Percentiles rank a stretch among this genome's conserved stretches.
phyloP scores from a whole-genome alignment of 129 eudicot genomes.

The Saussurea involucrata region DNA sequence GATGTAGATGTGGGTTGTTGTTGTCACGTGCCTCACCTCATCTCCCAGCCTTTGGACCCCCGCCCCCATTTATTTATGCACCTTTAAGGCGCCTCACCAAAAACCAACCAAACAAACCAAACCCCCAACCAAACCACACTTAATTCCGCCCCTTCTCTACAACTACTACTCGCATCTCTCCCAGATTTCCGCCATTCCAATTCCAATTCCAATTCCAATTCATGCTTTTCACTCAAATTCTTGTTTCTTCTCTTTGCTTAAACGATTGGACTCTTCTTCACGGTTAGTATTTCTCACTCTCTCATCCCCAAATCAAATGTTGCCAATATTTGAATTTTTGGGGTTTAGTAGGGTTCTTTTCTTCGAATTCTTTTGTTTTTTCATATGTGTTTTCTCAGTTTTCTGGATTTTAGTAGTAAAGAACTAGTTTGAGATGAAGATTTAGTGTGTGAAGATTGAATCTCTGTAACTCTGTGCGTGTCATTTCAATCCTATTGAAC shows the following conservation, averaged over 20 bases:
- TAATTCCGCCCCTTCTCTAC: slow-evolving; percentile 17
- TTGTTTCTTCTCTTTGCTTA: neutral
- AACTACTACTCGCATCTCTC: slow-evolving; percentile 9
- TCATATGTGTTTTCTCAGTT: neutral
- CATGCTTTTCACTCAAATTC: slow-evolving; percentile 1
- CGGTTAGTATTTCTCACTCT: slow-evolving; percentile 17
- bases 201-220: neutral
- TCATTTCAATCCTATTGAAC: neutral
- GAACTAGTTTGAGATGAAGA: neutral
- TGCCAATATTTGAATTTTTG: slow-evolving; percentile 4
- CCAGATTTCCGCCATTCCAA: slow-evolving; percentile 21
- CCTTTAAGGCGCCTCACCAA: slow-evolving; percentile 30
- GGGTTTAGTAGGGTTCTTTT: neutral
- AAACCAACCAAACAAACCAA: slow-evolving; percentile 36
- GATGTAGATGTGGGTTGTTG: neutral
- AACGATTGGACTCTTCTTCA: slow-evolving; percentile 13
- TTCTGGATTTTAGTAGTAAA: neutral
- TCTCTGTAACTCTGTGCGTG: neutral
- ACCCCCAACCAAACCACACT: slow-evolving; percentile 37
- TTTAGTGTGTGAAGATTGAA: slow-evolving; percentile 17
- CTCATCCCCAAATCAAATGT: neutral
- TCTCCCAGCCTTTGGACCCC: neutral
- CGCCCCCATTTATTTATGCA: neutral
- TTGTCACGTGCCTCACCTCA: slow-evolving; percentile 21
- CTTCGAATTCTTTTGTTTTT: neutral